Conservation (phyloP, 2,329 filamentous ascomycete species). For the Verticillium nonalfalfae region DNA sequence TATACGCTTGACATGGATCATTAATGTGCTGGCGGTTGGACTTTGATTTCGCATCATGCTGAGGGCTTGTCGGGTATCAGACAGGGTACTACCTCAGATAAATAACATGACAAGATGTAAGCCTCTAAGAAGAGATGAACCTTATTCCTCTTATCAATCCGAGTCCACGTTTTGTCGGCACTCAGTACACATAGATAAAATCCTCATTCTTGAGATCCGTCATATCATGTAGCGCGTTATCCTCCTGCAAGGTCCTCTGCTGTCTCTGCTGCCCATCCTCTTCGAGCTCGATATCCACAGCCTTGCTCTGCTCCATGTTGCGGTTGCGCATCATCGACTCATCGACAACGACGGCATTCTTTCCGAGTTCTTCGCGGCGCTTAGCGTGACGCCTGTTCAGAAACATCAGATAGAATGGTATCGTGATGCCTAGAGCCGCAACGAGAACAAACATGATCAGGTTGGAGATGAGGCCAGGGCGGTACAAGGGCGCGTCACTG, state of each 20-base stretch:
- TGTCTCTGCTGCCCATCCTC: conserved; percentile 14
- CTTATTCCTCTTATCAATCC: not conserved
- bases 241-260: not conserved
- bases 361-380: conserved; percentile 51
- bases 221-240: conserved; percentile 49
- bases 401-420: conserved; percentile 48
- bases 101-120: too few species aligned
- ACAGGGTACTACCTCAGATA: too few species aligned
- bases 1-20: too few species aligned
- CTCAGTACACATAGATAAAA: conserved; percentile 56
- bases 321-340: conserved; percentile 40
- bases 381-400: conserved; percentile 51
- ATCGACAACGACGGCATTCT: conserved; percentile 32
- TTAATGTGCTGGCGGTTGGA: too few species aligned
- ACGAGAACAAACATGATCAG: conserved; percentile 46
- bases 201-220: conserved; percentile 63
- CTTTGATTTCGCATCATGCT: too few species aligned
- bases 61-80: too few species aligned
- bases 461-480: conserved; percentile 48
- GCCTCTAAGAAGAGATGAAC: too few species aligned
- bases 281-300: conserved; percentile 26
- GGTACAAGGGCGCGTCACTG: conserved; percentile 52
- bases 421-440: conserved; percentile 19
- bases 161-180: not conserved
- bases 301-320: conserved; percentile 48